A percentile compares a stretch with the other conserved stretches of the same genome.
Evolutionary conservation across 371 early-diverging fungal species (phyloP).

Genomic region (Syncephalis plumigaleata): DNA sequence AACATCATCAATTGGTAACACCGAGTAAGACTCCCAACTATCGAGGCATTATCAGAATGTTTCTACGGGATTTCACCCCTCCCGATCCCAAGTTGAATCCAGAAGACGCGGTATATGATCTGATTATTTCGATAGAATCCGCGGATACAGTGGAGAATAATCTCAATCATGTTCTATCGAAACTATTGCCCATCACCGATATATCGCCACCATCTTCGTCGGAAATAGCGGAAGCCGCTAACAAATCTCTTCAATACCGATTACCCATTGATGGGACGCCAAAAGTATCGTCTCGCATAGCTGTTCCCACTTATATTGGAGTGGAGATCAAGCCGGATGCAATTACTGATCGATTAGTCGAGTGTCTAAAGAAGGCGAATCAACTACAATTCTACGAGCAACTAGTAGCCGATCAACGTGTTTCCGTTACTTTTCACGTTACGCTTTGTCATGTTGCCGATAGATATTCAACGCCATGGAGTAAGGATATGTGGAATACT

Average conservation of each 20-base stretch:
- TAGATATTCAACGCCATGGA: background rate
- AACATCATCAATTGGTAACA: slow-evolving; percentile 56
- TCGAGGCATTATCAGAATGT: slow-evolving; percentile 23
- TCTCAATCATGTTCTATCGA: slow-evolving; percentile 16
- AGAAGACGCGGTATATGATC: slow-evolving; percentile 22
- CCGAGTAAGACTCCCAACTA: slow-evolving; percentile 31
- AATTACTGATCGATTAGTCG: too few species aligned
- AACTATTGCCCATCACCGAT: slow-evolving; percentile 17
- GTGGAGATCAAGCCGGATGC: too few species aligned
- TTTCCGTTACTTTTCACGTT: slow-evolving; percentile 15
- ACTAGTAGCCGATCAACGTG: slow-evolving; percentile 7
- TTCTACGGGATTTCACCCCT: slow-evolving; percentile 26
- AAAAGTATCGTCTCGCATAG: too few species aligned
- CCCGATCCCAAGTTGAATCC: slow-evolving; percentile 20
- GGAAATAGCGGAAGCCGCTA: background rate
- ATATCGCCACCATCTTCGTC: slow-evolving; percentile 8
- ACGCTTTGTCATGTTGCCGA: slow-evolving; percentile 19
- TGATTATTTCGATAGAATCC: slow-evolving; percentile 25
- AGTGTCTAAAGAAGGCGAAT: background rate
- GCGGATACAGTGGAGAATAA: slow-evolving; percentile 17
- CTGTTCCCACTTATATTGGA: too few species aligned
- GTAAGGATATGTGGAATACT: slow-evolving; percentile 5
- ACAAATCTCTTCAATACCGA: too few species aligned
- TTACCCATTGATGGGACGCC: too few species aligned
- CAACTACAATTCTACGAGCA: background rate